Percentiles rank a stretch among this genome's conserved stretches.
Evolutionary conservation across 2,329 filamentous ascomycete species (phyloP).

Genomic region (Cercospora canescens): DNA sequence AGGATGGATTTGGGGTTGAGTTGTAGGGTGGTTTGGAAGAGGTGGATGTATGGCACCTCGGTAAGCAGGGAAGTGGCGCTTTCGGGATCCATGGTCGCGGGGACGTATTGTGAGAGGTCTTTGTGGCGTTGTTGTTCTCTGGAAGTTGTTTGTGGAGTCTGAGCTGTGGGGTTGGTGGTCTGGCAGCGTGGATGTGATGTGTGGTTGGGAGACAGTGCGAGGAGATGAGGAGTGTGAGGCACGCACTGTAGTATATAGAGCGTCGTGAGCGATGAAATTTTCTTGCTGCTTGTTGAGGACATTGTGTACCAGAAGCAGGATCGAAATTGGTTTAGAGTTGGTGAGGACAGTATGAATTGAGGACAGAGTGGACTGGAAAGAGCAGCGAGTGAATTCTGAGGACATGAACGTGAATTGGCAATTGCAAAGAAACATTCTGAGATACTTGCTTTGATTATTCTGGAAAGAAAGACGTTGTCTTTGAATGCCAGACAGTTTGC

Average conservation of each 20-base stretch:
- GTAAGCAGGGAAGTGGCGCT: not conserved
- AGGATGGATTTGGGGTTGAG: not conserved
- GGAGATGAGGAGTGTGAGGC: not conserved
- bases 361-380: not conserved
- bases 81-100: not conserved
- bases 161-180: not conserved
- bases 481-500: not conserved
- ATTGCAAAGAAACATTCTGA: not conserved
- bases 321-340: not conserved
- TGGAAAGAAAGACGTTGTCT: not conserved
- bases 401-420: not conserved
- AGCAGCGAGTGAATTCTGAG: not conserved
- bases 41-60: not conserved
- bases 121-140: not conserved
- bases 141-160: not conserved
- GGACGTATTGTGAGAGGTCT: not conserved
- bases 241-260: not conserved
- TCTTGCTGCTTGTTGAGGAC: not conserved
- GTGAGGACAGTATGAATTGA: not conserved
- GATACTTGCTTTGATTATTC: not conserved
- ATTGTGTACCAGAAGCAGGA: not conserved
- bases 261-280: not conserved
- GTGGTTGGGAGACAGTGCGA: not conserved
- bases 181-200: not conserved
- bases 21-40: constrained; percentile 1